Evolutionary conservation across 768 basidiomycete species (phyloP).

Genomic region (Chlorophyllum brunneum): DNA sequence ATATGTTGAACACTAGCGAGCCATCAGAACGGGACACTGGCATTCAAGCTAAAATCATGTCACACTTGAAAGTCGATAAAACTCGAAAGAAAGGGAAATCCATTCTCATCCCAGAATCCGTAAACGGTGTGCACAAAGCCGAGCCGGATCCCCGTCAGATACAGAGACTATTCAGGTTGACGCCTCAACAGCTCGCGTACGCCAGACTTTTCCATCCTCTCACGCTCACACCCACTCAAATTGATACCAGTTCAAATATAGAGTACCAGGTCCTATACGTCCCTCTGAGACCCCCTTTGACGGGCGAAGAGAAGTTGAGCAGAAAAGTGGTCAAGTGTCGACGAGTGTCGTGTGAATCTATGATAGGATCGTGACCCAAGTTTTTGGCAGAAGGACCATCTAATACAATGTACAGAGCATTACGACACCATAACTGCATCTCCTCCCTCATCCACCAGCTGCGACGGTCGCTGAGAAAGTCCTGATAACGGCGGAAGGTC

Average conservation of each 20-base stretch:
- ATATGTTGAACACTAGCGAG: background rate
- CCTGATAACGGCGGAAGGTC: constrained; percentile 53
- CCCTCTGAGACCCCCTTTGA: constrained; percentile 62
- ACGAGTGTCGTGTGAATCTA: constrained; percentile 5
- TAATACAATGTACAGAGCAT: constrained; percentile 9
- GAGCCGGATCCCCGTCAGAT: constrained; percentile 2
- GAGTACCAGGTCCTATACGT: constrained; percentile 85
- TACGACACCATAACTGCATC: constrained; percentile 43
- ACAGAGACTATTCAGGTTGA: constrained; percentile 5
- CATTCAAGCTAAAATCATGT: background rate
- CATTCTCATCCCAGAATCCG: background rate
- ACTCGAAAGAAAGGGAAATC: background rate
- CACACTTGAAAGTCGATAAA: background rate
- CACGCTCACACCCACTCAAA: background rate
- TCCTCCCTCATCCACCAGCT: constrained; percentile 27
- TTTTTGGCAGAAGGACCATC: background rate
- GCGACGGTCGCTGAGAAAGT: constrained; percentile 13
- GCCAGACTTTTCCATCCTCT: background rate
- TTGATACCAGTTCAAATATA: constrained; percentile 37
- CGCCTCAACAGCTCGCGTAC: constrained; percentile 5
- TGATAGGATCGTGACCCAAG: too few relatives aligned
- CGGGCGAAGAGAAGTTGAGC: constrained; percentile 42
- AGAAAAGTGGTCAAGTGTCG: constrained; percentile 44
- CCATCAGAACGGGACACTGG: background rate
- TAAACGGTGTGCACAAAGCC: background rate